A percentile compares a stretch with the other conserved stretches of the same genome.
These are phyloP conservation scores for Prunus davidiana DNA, from an alignment of 306 rosid genomes.

Conservation along the genomic window DNA sequence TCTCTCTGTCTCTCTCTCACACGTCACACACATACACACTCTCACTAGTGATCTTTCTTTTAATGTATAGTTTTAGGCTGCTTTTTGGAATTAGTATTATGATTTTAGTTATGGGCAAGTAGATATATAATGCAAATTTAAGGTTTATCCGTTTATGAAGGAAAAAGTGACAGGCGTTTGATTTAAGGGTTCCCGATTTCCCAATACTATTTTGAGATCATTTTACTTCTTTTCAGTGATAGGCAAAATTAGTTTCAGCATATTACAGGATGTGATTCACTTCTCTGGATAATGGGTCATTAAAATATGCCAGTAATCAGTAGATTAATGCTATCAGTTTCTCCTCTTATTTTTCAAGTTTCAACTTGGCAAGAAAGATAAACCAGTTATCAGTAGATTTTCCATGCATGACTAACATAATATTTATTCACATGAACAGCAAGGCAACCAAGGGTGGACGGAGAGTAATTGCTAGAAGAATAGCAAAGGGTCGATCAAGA, in stretches of 20 bases:
- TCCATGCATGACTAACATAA: not conserved
- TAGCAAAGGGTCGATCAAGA: constrained; percentile 84
- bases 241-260: not conserved
- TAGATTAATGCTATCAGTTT: too few species aligned
- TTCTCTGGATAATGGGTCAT: not conserved
- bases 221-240: not conserved
- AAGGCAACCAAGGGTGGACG: constrained; percentile 96
- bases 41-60: not conserved
- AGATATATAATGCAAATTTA: not conserved
- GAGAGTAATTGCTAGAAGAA: constrained; percentile 82
- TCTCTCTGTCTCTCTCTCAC: constrained; percentile 15
- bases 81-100: not conserved
- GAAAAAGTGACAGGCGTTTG: not conserved
- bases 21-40: too few species aligned
- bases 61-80: too few species aligned
- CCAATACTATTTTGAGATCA: too few species aligned
- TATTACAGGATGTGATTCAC: not conserved
- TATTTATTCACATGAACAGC: constrained; percentile 48
- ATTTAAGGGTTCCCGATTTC: not conserved
- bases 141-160: not conserved
- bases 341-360: not conserved
- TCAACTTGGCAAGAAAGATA: constrained; percentile 2
- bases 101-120: not conserved
- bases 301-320: not conserved
- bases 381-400: not conserved